Evolutionary conservation across 345 rosid genomes (phyloP).

Genomic region (Geranium rotundifolium): DNA sequence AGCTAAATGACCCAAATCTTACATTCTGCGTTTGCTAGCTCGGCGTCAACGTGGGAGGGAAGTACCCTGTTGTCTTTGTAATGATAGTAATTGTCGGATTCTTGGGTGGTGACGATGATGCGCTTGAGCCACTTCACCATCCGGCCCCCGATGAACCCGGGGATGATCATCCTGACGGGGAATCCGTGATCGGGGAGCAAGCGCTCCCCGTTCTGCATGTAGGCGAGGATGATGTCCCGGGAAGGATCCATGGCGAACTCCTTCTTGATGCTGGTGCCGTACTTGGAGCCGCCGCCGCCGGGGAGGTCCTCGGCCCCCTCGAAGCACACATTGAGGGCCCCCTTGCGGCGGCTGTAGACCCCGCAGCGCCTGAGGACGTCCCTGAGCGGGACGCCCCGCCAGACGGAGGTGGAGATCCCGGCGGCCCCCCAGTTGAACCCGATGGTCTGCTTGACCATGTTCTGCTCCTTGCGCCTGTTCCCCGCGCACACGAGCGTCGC

Average conservation of each 20-base stretch:
- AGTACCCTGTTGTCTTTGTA: conserved; percentile 74
- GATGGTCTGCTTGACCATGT: conserved; percentile 59
- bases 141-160: conserved; percentile 87
- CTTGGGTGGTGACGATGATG: conserved; percentile 60
- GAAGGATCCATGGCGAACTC: conserved; percentile 80
- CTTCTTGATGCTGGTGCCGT: conserved; percentile 63
- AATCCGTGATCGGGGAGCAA: conserved; percentile 84
- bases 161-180: conserved; percentile 71
- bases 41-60: conserved; percentile 81
- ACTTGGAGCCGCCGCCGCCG: conserved; percentile 89
- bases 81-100: conserved; percentile 71
- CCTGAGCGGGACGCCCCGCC: conserved; percentile 54
- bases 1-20: no score
- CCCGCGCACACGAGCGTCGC: conserved; percentile 74
- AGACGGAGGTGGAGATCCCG: conserved; percentile 57
- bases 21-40: conserved; percentile 87
- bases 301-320: conserved; percentile 95
- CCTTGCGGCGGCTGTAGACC: conserved; percentile 32
- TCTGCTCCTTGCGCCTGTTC: conserved; percentile 70
- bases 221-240: conserved; percentile 70
- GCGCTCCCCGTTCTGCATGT: conserved; percentile 89
- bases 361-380: conserved; percentile 60
- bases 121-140: conserved; percentile 93
- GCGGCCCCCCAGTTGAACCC: conserved; percentile 86
- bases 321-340: conserved; percentile 76